These are phyloP conservation scores for Epichloe typhina DNA, from an alignment of 2,329 filamentous ascomycete genomes.

Conservation along the genomic window DNA sequence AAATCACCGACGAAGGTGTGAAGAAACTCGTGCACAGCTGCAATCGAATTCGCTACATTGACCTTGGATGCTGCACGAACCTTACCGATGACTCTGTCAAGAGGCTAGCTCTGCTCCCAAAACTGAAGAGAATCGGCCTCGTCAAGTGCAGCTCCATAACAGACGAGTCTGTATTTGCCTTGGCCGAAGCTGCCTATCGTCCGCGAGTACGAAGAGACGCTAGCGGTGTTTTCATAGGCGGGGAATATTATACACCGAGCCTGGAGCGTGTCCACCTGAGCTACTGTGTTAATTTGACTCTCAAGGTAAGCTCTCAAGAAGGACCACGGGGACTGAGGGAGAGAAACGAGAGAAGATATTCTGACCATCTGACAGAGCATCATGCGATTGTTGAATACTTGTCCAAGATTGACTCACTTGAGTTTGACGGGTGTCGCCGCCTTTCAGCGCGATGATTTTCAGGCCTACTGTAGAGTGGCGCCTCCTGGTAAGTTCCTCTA, in stretches of 20 bases:
- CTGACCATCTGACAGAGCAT: slow-evolving; percentile 53
- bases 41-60: slow-evolving; percentile 93
- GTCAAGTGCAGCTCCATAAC: slow-evolving; percentile 91
- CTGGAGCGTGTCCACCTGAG: slow-evolving; percentile 91
- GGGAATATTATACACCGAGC: slow-evolving; percentile 46
- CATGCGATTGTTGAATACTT: slow-evolving; percentile 75
- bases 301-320: slow-evolving; percentile 47
- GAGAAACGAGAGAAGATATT: neutral
- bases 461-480: slow-evolving; percentile 73
- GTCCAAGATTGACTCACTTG: slow-evolving; percentile 82
- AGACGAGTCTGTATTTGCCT: slow-evolving; percentile 72
- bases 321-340: neutral
- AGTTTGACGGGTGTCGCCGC: slow-evolving; percentile 88
- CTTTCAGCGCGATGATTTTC: slow-evolving; percentile 76
- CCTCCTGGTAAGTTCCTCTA: slow-evolving; percentile 46
- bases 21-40: slow-evolving; percentile 71
- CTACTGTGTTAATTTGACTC: slow-evolving; percentile 77
- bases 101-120: slow-evolving; percentile 74
- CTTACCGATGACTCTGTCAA: slow-evolving; percentile 80
- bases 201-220: slow-evolving; percentile 35
- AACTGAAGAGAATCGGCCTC: slow-evolving; percentile 84
- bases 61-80: slow-evolving; percentile 85
- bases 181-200: slow-evolving; percentile 57
- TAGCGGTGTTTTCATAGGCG: slow-evolving; percentile 32
- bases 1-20: slow-evolving; percentile 83